Conservation (phyloP, 352 stramenopile genomes). For the Pythium myriotylum region DNA sequence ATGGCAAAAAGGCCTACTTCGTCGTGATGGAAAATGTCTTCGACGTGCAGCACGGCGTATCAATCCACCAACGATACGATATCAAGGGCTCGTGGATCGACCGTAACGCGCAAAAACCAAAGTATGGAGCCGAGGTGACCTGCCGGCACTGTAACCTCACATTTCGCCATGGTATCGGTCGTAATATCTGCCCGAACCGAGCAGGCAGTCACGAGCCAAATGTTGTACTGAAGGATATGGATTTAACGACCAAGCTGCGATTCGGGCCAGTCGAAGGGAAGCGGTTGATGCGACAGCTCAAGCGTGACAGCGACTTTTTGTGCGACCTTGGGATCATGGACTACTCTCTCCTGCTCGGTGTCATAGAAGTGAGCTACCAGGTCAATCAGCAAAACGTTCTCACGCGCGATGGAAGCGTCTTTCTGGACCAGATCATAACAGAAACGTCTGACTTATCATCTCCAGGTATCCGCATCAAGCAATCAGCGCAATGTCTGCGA, state of each 20-base stretch:
- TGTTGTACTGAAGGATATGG: conserved; percentile 82
- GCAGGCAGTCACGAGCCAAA: conserved; percentile 68
- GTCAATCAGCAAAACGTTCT: conserved; percentile 72
- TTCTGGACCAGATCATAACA: conserved; percentile 38
- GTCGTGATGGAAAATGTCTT: conserved; percentile 92
- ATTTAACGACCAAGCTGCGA: conserved; percentile 74
- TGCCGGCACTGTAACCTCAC: conserved; percentile 75
- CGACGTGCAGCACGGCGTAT: conserved; percentile 70
- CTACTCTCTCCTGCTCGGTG: conserved; percentile 80
- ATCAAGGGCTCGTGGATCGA: conserved; percentile 89
- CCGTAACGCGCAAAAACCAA: conserved; percentile 68
- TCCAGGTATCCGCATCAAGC: conserved; percentile 36
- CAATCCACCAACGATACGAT: conserved; percentile 86
- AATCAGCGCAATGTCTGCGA: conserved; percentile 63
- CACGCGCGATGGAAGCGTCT: conserved; percentile 59
- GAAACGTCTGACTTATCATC: conserved; percentile 1
- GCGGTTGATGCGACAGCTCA: conserved; percentile 62
- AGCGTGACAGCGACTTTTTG: conserved; percentile 71
- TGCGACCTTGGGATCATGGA: conserved; percentile 81
- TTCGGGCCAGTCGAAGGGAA: conserved; percentile 49
- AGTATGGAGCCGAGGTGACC: conserved; percentile 55
- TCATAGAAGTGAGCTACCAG: conserved; percentile 80
- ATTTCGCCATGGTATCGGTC: conserved; percentile 51
- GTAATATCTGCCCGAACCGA: conserved; percentile 66
- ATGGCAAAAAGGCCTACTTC: conserved; percentile 74